Percentiles rank a stretch among this genome's conserved stretches.
Conservation (phyloP, 31 red algal genomes). For the Porphyra umbilicalis region DNA sequence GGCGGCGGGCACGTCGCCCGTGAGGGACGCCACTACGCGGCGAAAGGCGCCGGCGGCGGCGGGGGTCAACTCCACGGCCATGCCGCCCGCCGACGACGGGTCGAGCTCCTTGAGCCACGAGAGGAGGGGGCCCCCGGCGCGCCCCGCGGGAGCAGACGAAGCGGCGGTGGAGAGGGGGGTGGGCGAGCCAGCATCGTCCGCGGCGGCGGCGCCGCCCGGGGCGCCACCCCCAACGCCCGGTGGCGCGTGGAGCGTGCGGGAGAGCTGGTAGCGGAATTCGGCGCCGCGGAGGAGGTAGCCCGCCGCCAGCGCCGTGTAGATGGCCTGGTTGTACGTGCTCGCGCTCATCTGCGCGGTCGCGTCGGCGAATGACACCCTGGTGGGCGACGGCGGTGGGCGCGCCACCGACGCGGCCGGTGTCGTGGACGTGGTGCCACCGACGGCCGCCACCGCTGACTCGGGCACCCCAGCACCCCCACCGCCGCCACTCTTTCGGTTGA, state of each 20-base stretch:
- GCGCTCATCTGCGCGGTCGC: background rate
- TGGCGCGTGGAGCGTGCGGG: background rate
- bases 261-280: background rate
- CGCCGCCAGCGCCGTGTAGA: background rate
- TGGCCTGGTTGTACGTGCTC: background rate
- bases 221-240: background rate
- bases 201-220: background rate
- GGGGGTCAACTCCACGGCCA: background rate
- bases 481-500: too few relatives aligned
- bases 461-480: background rate
- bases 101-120: background rate
- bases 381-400: background rate
- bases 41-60: background rate
- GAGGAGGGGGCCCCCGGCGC: background rate
- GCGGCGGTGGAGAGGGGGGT: background rate
- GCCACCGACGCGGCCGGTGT: background rate
- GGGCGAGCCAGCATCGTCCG: too few relatives aligned
- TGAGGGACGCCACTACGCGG: background rate
- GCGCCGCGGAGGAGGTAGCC: background rate
- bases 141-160: background rate
- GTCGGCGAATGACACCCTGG: background rate
- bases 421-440: background rate
- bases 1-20: background rate
- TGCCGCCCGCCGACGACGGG: background rate
- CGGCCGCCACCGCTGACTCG: background rate